Evolutionary conservation across 163 green algal genomes (phyloP).

Genomic region (Prototheca cutis): DNA sequence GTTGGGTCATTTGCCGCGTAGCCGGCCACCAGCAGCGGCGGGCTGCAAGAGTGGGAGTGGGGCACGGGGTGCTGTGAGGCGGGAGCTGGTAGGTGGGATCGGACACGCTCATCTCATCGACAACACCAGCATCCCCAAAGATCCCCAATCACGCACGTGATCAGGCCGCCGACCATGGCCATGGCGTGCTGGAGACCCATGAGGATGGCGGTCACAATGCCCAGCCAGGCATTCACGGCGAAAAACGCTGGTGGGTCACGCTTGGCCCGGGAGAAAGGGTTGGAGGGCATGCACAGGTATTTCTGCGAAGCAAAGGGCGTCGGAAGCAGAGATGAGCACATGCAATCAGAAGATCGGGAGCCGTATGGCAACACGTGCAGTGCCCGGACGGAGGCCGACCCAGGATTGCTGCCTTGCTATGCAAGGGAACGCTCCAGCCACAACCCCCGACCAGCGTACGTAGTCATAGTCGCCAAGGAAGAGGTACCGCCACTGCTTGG

Average conservation of each 20-base stretch:
- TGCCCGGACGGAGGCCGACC: too few species aligned
- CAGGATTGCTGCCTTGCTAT: too few species aligned
- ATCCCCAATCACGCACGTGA: background rate
- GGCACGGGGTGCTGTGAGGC: too few species aligned
- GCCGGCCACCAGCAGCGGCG: slow-evolving; percentile 19
- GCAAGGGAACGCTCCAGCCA: too few species aligned
- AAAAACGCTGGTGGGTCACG: slow-evolving; percentile 13
- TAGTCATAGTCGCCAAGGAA: slow-evolving; percentile 3
- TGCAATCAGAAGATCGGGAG: too few species aligned
- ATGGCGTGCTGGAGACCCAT: slow-evolving; percentile 75
- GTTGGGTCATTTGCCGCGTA: slow-evolving; percentile 3
- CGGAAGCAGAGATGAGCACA: background rate
- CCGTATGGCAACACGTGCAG: too few species aligned
- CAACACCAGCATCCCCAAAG: background rate
- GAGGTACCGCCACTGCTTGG: background rate
- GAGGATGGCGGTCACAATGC: slow-evolving; percentile 42
- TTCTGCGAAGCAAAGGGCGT: background rate
- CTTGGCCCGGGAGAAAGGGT: background rate
- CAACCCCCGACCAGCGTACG: background rate
- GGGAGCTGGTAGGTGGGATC: too few species aligned
- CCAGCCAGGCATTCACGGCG: slow-evolving; percentile 8
- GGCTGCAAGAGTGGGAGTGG: too few species aligned
- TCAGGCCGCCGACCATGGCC: slow-evolving; percentile 50
- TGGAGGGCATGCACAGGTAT: slow-evolving; percentile 19
- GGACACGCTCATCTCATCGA: too few species aligned